Evolutionary conservation across 768 basidiomycete genomes (phyloP), one percentile per base, ranked within the genome.

Genomic region (Calocera cornea): DNA sequence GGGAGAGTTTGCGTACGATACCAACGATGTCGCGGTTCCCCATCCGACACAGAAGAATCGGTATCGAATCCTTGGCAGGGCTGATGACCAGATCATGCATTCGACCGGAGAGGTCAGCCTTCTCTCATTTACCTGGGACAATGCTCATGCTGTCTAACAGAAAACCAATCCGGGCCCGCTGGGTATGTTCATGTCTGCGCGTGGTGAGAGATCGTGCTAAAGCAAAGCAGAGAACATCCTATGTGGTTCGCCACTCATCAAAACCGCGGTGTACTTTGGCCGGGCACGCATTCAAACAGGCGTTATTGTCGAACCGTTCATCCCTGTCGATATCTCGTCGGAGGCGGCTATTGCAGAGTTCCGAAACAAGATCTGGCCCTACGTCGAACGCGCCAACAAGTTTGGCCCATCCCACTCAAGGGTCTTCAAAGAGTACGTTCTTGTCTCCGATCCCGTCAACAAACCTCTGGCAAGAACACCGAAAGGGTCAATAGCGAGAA

Each of bases 81-180:
- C 72, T 12, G 82, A 82, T 67, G 82, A 83, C 67, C 81, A 82
- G 70, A 79, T 83, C 44, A 78, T 79, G 72, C 75, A 78, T 38
- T 75, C 72, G 33, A 80, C 78, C 41, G 69, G 69, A 24, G 69
- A 70, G 49, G 69, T 69, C 11, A 60, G 54, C 22, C 2, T 8
- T 2, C 8, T 60, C 10, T 47, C 16, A 19, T 5, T 27, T 19
- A 33, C 10, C 10, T 10, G 11, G 2, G 8, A 11, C 14, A 2
- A 16, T 60, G 54, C 31, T 60, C 27, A 29, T 16, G 31, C n/a
- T 60, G 31, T 33, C 7, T 27, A 29, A 24, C 44, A 60, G 54
- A 60, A 60, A 71, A 27, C 69, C 71, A 82, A 70, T 34, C 64
- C 69, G n/a, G 68, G 68, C 31, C 69, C 69, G 1, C 50, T 70